Conservation (phyloP, 1,284 basidiomycete genomes). For the Cystobasidiaceae sp. region DNA sequence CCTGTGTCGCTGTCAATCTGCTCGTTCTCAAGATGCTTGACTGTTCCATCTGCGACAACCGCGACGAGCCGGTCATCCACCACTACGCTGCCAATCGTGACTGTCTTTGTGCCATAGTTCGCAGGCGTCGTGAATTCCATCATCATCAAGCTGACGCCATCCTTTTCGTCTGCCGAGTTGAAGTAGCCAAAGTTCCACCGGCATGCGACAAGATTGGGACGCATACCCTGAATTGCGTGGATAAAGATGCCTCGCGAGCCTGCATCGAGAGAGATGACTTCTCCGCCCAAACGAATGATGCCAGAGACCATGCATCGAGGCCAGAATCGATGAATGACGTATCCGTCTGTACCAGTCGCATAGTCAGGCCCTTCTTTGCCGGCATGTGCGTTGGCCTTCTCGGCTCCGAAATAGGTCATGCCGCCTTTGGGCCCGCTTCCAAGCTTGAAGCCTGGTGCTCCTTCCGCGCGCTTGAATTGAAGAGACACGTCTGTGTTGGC, state of each 20-base stretch:
- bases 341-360: conserved; percentile 58
- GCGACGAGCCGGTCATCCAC: conserved; percentile 67
- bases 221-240: conserved; percentile 97
- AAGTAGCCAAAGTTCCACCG: conserved; percentile 97
- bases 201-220: conserved; percentile 85
- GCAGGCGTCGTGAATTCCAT: conserved; percentile 91
- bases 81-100: conserved; percentile 80
- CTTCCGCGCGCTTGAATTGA: conserved; percentile 62
- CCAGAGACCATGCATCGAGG: conserved; percentile 58
- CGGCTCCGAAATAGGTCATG: conserved; percentile 76
- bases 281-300: conserved; percentile 66
- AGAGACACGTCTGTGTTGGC: conserved; percentile 75
- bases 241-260: conserved; percentile 82
- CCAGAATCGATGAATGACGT: conserved; percentile 89
- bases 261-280: conserved; percentile 52
- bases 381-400: conserved; percentile 43
- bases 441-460: conserved; percentile 82
- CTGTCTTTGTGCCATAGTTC: conserved; percentile 60
- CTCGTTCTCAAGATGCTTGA: conserved; percentile 60
- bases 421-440: conserved; percentile 84
- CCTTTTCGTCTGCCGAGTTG: conserved; percentile 52
- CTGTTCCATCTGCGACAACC: conserved; percentile 54
- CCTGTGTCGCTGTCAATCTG: conserved; percentile 64
- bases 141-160: conserved; percentile 75
- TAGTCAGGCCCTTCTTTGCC: conserved; percentile 54